phyloP scores from a whole-genome alignment of 345 rosid species.

The Erucastrum elatum region DNA sequence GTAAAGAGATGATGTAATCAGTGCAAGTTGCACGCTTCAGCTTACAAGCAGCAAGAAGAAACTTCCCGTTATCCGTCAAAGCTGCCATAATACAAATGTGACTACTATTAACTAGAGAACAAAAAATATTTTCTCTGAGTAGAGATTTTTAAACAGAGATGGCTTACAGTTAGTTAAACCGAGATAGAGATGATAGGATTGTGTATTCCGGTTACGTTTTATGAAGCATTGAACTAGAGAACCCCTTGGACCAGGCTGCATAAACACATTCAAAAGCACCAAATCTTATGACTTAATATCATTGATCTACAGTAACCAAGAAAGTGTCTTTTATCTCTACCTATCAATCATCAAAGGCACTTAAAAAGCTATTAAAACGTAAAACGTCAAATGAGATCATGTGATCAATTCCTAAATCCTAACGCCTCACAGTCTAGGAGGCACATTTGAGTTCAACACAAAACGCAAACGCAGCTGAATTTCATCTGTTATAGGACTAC shows the following conservation, averaged over 20 bases:
- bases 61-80: constrained; percentile 63
- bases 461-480: background rate
- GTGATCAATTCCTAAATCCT: background rate
- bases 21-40: constrained; percentile 67
- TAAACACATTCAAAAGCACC: background rate
- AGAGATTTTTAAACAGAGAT: background rate
- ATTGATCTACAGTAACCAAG: background rate
- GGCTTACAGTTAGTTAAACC: constrained; percentile 61
- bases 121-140: background rate
- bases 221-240: constrained; percentile 62
- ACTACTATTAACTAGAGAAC: background rate
- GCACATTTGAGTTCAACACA: background rate
- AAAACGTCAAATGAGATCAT: background rate
- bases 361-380: background rate
- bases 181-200: constrained; percentile 64
- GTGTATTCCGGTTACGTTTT: constrained; percentile 54
- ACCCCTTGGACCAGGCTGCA: constrained; percentile 78
- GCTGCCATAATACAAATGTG: constrained; percentile 40
- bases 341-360: background rate
- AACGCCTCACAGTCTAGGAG: background rate
- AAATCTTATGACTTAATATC: background rate
- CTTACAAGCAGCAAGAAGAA: constrained; percentile 70
- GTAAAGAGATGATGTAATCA: constrained; percentile 58
- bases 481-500: background rate
- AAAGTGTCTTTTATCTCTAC: background rate